Evolutionary conservation across 495 filamentous ascomycete species (phyloP), one percentile per base, ranked within the genome.

Genomic region (Lepidopterella palustris): DNA sequence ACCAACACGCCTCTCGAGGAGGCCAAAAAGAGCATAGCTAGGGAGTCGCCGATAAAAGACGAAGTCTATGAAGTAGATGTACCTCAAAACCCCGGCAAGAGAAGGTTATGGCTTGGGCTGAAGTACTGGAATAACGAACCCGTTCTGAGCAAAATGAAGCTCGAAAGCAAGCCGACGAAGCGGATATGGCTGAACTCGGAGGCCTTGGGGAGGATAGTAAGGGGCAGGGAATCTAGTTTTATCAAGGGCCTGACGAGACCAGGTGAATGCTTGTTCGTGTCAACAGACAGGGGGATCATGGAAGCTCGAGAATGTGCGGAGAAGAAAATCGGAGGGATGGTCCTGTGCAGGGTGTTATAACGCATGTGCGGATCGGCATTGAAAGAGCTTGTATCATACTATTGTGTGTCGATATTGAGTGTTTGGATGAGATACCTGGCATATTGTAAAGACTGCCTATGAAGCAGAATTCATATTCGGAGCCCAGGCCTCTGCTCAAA

Each of bases 121-220:
- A 97, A 97, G 77, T 98, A 98, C 78, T 90, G 81, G 82, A 84
- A 90, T 67, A 89, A 89, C 68, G 76, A 88, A 70, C 89, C 95
- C 2, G 93, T 98, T 51, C 68, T 98, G 57, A 79, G 79, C 29
- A 77, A 83, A 66, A 80, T 96, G 72, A 64, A 65, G 27, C 73
- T 90, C 74, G 76, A 95, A 47, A 86, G 81, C 66, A 93, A 87
- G 70, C 89, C 92, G 9, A 95, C 80, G 68, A 80, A 87, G 65
- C 73, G 82, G 64, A 77, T 95, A 53, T 84, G 77, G 66, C 80
- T 92, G 65, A 76, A 82, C 45, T 72, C 84, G 21, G 56, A 71
- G 45, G 80, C 80, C 10, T 70, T 97, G 42, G 78, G 78, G 23
- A 70, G 72, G 31, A 74, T 98, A 5, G 76, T 85, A 24, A 77